Base-by-base conservation (phyloP, 306 rosid species). In the Glycyrrhiza uralensis region DNA sequence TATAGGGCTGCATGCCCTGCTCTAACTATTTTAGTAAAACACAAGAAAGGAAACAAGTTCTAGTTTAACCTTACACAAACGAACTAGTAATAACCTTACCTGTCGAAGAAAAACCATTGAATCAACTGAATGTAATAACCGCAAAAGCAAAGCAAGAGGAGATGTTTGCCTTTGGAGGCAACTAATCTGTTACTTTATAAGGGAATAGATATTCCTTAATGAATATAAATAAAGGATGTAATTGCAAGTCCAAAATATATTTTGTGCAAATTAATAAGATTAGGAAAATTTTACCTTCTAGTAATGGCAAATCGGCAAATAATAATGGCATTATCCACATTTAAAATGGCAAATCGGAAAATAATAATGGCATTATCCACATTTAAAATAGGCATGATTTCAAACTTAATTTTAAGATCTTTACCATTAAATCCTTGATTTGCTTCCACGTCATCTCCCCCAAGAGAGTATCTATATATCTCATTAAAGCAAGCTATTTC, bases 1-100 rank as follows among this genome's bases (percentile, higher is more conserved):
- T 71, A 47, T 24, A 69, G 77, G 84, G 85, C 50, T 79, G 88
- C 88, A 88, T 69, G 5, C 79, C 81, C 83, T 78, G 79, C 13
- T 73, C 57, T 51, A 39, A 62, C 54, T 26, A 81, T 71, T 30
- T 67, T 26, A 51, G 51, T 56, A 65, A 33, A 61, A 69, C 57
- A 38, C 8, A 64, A 41, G 24, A 51, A 55, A 45, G 52, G 44
- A 64, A 77, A 74, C 45, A 69, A 7, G 15, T 36, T 39, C 55
- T 23, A 0, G 26, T 54, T 54, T 72, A 55, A 36, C 56, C 12
- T 49, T n/a, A 49, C 17, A 29, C 57, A 14, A 19, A 42, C 7
- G 13, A 63, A 74, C 32, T 15, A 55, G 56, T 17, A 32, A 22
- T 9, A 69, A 39, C 8, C 38, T 26, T 39, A 85, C 89, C 83